Conservation (phyloP, 2,329 filamentous ascomycete species). For the Furcasterigmium furcatum region DNA sequence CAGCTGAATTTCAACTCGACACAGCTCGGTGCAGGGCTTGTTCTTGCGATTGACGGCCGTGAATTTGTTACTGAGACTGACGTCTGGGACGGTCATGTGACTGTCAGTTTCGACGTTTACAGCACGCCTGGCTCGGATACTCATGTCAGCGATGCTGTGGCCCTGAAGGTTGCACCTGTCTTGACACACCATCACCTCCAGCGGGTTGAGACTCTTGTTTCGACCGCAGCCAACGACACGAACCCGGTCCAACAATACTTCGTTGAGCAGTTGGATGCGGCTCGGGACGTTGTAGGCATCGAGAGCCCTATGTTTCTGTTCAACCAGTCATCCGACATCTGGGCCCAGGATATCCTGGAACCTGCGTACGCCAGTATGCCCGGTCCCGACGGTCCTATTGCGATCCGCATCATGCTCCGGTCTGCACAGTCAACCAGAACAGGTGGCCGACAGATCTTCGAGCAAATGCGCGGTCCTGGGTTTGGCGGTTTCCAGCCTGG, state of each 20-base stretch:
- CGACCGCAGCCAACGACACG: constrained; percentile 7
- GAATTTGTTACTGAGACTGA: constrained; percentile 18
- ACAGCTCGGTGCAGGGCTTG: constrained; percentile 22
- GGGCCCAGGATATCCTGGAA: constrained; percentile 36
- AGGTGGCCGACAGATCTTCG: constrained; percentile 27
- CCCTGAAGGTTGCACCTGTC: constrained; percentile 31
- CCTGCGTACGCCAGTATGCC: constrained; percentile 34
- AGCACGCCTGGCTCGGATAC: constrained; percentile 10
- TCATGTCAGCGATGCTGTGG: constrained; percentile 20
- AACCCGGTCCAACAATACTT: constrained; percentile 12
- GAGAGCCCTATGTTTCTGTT: constrained; percentile 16
- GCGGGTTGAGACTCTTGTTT: constrained; percentile 20
- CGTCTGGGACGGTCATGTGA: constrained; percentile 24
- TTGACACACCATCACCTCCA: constrained; percentile 33
- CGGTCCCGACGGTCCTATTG: constrained; percentile 25
- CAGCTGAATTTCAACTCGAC: constrained; percentile 22
- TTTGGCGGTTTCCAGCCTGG: constrained; percentile 26
- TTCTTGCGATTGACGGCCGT: constrained; percentile 31
- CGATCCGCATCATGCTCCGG: constrained; percentile 27
- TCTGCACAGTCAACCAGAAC: constrained; percentile 21
- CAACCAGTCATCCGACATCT: constrained; percentile 23
- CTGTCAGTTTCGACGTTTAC: constrained; percentile 22
- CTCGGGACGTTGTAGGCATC: constrained; percentile 11
- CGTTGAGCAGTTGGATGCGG: constrained; percentile 12
- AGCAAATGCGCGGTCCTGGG: constrained; percentile 21